Evolutionary conservation across 2,329 filamentous ascomycete species (phyloP).

Genomic region (Calonectria hongkongensis): DNA sequence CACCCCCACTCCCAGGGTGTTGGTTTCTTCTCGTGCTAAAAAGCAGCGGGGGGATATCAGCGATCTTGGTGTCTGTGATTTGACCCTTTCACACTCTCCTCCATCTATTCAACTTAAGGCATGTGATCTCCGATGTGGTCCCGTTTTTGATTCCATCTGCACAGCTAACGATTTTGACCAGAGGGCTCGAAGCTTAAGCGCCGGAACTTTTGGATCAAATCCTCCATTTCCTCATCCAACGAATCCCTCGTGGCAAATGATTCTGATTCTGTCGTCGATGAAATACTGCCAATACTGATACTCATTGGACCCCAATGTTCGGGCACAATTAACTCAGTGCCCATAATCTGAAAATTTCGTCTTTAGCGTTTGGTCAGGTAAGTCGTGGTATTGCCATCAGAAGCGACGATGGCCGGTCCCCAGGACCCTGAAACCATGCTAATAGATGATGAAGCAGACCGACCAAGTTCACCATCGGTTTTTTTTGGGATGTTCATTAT

Average conservation of each 20-base stretch:
- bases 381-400: neutral
- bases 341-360: neutral
- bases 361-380: neutral
- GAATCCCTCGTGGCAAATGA: neutral
- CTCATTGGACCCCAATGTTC: constrained; percentile 1
- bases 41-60: no score
- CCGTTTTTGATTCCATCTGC: neutral
- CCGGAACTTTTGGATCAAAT: neutral
- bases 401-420: neutral
- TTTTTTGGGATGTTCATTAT: neutral
- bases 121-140: no score
- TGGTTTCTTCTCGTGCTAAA: no score
- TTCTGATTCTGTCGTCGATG: neutral
- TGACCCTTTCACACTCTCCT: no score
- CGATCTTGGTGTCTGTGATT: no score
- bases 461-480: neutral
- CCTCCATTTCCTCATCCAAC: neutral
- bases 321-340: neutral
- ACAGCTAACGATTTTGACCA: neutral
- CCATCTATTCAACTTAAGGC: no score
- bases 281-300: neutral
- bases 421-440: neutral
- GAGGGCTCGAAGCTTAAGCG: neutral
- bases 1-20: no score
- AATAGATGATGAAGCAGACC: neutral